Base-by-base conservation (phyloP, 2,329 filamentous ascomycete genomes). In the Neofusicoccum ribis region DNA sequence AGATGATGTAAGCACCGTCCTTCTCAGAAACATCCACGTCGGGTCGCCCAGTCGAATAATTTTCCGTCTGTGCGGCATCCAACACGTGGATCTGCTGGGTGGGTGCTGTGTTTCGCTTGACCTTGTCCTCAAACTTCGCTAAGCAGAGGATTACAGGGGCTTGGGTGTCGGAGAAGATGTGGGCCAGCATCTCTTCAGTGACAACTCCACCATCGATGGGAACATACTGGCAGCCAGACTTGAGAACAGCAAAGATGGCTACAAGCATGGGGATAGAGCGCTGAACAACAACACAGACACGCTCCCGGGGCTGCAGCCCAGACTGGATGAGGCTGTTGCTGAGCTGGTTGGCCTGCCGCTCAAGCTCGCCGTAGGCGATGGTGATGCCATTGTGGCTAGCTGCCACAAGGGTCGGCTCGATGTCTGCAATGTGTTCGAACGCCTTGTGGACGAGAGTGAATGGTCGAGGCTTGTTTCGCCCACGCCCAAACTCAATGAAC, bases 91-190 rank as follows among this genome's bases (percentile, higher is more conserved):
- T 36, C 8, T 46, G 54, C 41, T 59, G 39, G 5, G 23, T 44
- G 9, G 39, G 11, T 7, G 41, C 59, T 7, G 66, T 67, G 41
- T 72, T 69, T 7, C 65, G 64, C 36, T 68, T 66, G 3, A 75
- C 71, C 41, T 71, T 75, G 7, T 68, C 62, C 59, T 73, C 69
- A 52, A 75, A 77, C 37, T 69, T 72, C 47, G 68, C 71, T 49
- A 86, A 72, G 69, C 84, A 87, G 5, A 87, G 72, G 15, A 84
- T 76, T 34, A 83, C 76, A 4, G 73, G 70, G 6, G 80, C 77
- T 12, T 74, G 73, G 2, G 83, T 81, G 68, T 87, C 79, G 31
- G 76, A 72, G 52, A 86, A 76, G 31, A 86, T 84, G 64, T 83
- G 81, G 27, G 75, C 73, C 31, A 88, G 23, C 54, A 59, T 59